These are phyloP conservation scores for Phytopythium sindhum DNA, from an alignment of 352 stramenopile genomes.

Conservation along the genomic window DNA sequence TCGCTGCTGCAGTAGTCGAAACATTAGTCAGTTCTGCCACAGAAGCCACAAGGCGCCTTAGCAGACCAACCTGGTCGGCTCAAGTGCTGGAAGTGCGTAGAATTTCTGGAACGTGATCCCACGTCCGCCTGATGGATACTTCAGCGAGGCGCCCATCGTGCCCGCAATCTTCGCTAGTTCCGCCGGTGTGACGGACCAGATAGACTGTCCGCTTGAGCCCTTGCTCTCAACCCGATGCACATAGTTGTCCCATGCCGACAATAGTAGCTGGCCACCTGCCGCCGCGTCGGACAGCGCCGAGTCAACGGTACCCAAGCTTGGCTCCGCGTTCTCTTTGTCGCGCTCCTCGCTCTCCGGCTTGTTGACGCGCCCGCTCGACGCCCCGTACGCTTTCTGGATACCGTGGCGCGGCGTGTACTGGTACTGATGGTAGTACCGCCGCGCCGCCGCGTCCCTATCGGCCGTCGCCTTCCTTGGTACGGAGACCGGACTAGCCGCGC, in stretches of 20 bases:
- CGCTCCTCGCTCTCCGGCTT: not conserved
- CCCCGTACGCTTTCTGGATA: constrained; percentile 3
- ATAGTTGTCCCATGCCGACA: not conserved
- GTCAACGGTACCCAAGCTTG: too few species aligned
- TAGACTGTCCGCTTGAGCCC: constrained; percentile 12
- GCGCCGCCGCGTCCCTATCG: constrained; percentile 1
- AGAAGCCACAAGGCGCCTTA: not conserved
- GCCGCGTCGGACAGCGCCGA: not conserved
- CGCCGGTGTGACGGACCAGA: constrained; percentile 30
- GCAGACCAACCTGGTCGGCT: not conserved
- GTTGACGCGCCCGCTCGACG: not conserved
- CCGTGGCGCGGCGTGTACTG: constrained; percentile 11
- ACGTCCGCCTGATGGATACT: not conserved
- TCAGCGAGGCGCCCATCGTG: not conserved
- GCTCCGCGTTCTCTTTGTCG: not conserved
- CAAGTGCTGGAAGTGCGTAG: constrained; percentile 25
- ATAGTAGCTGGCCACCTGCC: too few species aligned
- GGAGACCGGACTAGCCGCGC: not conserved
- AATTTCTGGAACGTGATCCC: constrained; percentile 24
- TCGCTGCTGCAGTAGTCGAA: not conserved
- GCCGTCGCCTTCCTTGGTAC: not conserved
- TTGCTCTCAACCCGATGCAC: not conserved
- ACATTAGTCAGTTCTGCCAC: not conserved
- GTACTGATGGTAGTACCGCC: constrained; percentile 18
- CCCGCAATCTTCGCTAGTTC: constrained; percentile 22